Evolutionary conservation across 805 yeast genomes (phyloP).

Genomic region (Wickerhamomyces sydowiorum): DNA sequence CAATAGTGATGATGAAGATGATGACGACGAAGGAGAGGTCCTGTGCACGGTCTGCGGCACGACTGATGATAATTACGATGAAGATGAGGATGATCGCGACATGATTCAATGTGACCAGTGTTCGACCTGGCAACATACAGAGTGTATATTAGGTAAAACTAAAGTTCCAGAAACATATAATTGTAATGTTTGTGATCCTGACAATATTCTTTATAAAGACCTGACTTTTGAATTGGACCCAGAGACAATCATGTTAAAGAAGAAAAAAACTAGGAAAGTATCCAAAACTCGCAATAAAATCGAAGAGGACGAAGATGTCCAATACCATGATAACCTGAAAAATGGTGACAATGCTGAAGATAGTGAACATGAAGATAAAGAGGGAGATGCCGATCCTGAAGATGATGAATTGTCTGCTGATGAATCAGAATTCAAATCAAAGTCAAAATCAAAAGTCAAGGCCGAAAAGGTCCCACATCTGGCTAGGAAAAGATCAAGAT

Average conservation of each 20-base stretch:
- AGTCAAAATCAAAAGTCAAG: too few species aligned
- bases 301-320: constrained; percentile 11
- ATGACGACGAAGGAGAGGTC: constrained; percentile 40
- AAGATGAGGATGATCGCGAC: constrained; percentile 46
- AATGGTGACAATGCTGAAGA: constrained; percentile 5
- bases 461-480: too few species aligned
- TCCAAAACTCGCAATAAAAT: constrained; percentile 5
- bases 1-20: constrained; percentile 20
- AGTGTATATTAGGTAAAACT: constrained; percentile 46
- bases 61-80: constrained; percentile 51
- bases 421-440: background rate
- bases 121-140: constrained; percentile 66
- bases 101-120: constrained; percentile 68
- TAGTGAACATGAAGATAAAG: constrained; percentile 4
- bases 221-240: constrained; percentile 27
- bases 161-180: constrained; percentile 41
- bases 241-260: constrained; percentile 19
- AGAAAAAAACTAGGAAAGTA: background rate
- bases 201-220: constrained; percentile 24
- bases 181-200: constrained; percentile 51
- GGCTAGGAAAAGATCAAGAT: background rate
- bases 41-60: constrained; percentile 61
- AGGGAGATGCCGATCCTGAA: background rate
- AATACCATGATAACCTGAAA: constrained; percentile 8
- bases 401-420: constrained; percentile 22